A percentile compares a stretch with the other conserved stretches of the same genome.
phyloP scores from a whole-genome alignment of 495 filamentous ascomycete species.

The Neurospora sp. region DNA sequence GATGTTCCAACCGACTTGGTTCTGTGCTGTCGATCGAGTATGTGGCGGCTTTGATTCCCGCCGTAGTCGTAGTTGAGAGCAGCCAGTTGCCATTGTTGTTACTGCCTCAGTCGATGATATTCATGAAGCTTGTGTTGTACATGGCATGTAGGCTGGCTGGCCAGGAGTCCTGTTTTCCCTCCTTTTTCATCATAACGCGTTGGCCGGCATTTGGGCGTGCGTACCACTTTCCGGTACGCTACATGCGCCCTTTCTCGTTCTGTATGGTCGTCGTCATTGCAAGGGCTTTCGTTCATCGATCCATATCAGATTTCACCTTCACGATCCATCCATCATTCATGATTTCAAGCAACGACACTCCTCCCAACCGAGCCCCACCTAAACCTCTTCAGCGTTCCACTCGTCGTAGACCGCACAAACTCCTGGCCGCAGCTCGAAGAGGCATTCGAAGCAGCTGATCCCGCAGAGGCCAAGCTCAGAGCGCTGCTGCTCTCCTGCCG shows the following conservation, averaged over 20 bases:
- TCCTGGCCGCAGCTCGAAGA: slow-evolving; percentile 36
- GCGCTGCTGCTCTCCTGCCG: slow-evolving; percentile 42
- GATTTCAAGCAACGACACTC: slow-evolving; percentile 33
- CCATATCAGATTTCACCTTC: too few relatives aligned
- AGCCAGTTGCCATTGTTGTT: neutral
- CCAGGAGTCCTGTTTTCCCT: neutral
- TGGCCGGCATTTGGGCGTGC: too few relatives aligned
- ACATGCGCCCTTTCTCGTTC: too few relatives aligned
- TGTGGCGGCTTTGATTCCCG: neutral
- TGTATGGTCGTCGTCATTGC: too few relatives aligned
- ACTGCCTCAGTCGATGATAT: neutral
- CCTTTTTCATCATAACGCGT: neutral
- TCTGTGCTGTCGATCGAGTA: neutral
- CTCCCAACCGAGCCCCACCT: slow-evolving; percentile 37
- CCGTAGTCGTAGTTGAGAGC: neutral
- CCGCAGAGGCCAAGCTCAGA: slow-evolving; percentile 27
- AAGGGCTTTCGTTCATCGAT: too few relatives aligned
- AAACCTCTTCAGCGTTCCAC: slow-evolving; percentile 34
- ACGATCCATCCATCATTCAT: too few relatives aligned
- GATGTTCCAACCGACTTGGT: too few relatives aligned
- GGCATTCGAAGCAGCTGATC: slow-evolving; percentile 26
- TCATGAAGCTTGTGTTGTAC: neutral
- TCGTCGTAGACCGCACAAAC: slow-evolving; percentile 24
- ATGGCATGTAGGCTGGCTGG: neutral
- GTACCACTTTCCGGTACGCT: too few relatives aligned